Percentiles rank a stretch among this genome's conserved stretches.
Evolutionary conservation across 2,329 filamentous ascomycete species (phyloP).

Genomic region (Triangularia verruculosa): DNA sequence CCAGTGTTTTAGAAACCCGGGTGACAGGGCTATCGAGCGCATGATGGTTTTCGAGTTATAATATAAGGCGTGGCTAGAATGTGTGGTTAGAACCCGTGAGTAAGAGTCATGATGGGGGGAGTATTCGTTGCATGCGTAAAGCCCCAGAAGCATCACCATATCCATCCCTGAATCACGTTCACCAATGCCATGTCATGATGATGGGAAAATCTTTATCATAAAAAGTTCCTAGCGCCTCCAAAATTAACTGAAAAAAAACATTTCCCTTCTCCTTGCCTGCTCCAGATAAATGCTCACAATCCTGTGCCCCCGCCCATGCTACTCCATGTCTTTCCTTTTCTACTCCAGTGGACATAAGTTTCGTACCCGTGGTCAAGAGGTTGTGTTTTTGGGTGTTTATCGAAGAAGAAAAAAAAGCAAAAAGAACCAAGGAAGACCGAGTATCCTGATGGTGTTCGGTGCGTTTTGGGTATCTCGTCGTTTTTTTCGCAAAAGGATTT

Average conservation of each 20-base stretch:
- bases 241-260: background rate
- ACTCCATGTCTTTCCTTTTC: background rate
- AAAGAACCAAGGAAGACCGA: background rate
- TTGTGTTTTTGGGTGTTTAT: background rate
- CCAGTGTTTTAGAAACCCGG: too few species aligned
- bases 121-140: too few species aligned
- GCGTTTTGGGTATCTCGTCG: background rate
- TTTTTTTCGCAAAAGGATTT: background rate
- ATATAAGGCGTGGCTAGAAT: too few species aligned
- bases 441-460: background rate
- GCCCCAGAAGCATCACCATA: background rate
- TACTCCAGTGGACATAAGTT: background rate
- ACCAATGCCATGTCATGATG: background rate
- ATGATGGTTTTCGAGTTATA: too few species aligned
- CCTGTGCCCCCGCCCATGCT: background rate
- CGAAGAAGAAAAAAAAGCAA: background rate
- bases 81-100: too few species aligned
- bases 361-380: background rate
- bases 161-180: background rate
- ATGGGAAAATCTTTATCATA: background rate
- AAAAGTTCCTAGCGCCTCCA: background rate
- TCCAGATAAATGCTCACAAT: background rate
- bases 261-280: background rate
- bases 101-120: too few species aligned
- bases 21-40: too few species aligned